phyloP scores from a whole-genome alignment of 768 basidiomycete species.

The Pleurotus tuoliensis region DNA sequence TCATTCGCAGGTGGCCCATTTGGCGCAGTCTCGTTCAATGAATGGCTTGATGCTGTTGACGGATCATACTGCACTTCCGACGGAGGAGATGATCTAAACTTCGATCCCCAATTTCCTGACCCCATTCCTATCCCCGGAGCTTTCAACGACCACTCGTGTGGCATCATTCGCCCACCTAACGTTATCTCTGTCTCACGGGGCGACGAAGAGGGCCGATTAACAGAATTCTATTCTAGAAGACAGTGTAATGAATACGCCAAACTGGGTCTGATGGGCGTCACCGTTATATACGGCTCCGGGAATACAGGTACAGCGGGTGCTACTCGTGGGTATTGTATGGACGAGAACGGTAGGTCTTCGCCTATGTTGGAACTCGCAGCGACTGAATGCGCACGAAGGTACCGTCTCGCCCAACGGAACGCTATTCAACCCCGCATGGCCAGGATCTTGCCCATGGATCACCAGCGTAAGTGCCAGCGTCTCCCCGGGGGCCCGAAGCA shows the following conservation, averaged over 20 bases:
- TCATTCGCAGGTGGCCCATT: background rate
- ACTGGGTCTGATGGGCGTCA: constrained; percentile 45
- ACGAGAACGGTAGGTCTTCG: constrained; percentile 28
- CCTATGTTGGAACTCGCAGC: background rate
- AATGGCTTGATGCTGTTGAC: constrained; percentile 34
- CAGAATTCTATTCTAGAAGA: constrained; percentile 29
- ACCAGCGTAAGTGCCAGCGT: constrained; percentile 18
- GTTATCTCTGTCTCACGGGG: constrained; percentile 40
- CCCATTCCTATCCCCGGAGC: constrained; percentile 22
- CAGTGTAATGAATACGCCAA: constrained; percentile 49
- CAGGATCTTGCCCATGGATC: constrained; percentile 38
- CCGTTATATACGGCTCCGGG: constrained; percentile 38
- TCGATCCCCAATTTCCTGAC: constrained; percentile 28
- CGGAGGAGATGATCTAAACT: constrained; percentile 28
- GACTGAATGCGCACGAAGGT: constrained; percentile 15
- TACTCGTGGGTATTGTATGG: constrained; percentile 28
- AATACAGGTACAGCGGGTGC: constrained; percentile 38
- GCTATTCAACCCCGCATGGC: constrained; percentile 44
- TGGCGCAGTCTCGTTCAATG: constrained; percentile 23
- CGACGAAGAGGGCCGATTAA: constrained; percentile 32
- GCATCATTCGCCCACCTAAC: constrained; percentile 31
- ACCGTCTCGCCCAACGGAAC: constrained; percentile 28
- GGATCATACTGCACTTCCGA: constrained; percentile 29
- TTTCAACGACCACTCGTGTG: constrained; percentile 30
- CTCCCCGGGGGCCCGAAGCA: background rate